Conservation (phyloP, 78 protist genomes). For the Emiliania huxleyi region DNA sequence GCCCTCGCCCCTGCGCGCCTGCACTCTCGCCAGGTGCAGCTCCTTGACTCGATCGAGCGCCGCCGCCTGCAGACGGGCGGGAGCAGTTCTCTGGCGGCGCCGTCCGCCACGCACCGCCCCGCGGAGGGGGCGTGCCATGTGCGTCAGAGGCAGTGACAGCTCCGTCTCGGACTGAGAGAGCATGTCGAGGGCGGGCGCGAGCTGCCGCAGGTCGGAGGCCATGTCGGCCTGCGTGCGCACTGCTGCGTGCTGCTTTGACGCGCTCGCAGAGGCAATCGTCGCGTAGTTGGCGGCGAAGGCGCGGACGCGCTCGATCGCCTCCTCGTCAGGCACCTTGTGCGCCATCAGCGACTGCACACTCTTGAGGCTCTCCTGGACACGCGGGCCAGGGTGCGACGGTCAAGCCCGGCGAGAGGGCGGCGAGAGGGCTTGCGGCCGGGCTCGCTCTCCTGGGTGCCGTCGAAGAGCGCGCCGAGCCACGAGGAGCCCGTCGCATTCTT, state of each 20-base stretch:
- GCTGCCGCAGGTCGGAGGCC: background rate
- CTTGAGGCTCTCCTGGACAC: background rate
- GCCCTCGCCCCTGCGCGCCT: too few species aligned
- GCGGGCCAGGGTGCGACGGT: too few species aligned
- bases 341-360: background rate
- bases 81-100: too few species aligned
- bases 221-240: background rate
- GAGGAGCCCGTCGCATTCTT: background rate
- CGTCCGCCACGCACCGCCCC: too few species aligned
- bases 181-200: background rate
- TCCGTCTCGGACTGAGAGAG: slow-evolving; percentile 1
- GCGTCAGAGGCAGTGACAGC: slow-evolving; percentile 1
- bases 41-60: background rate
- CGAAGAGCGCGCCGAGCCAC: background rate
- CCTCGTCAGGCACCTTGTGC: background rate
- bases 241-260: background rate
- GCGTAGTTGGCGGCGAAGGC: background rate
- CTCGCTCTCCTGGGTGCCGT: too few species aligned
- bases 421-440: too few species aligned
- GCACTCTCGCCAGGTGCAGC: background rate
- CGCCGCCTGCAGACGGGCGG: too few species aligned
- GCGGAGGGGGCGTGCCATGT: too few species aligned
- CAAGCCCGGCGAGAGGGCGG: too few species aligned
- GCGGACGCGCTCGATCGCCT: background rate
- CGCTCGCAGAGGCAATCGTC: background rate